A percentile compares a stretch with the other conserved stretches of the same genome.
Evolutionary conservation across 73 alveolate genomes (phyloP).

Genomic region (Paraurostyla sp.): DNA sequence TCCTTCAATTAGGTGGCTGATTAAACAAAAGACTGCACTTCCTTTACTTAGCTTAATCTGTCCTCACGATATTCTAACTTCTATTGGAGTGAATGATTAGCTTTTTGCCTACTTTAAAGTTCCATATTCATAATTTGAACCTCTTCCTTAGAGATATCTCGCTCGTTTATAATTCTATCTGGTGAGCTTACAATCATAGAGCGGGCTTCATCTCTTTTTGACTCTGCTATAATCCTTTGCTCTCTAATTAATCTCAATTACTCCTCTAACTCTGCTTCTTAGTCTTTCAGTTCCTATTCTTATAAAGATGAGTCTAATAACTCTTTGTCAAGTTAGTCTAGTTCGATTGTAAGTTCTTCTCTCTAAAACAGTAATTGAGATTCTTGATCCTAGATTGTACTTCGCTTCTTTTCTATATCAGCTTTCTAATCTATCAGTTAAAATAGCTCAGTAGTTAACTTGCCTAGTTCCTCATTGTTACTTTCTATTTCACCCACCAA

Average conservation of each 20-base stretch:
- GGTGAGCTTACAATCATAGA: not conserved
- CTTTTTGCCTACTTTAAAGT: not conserved
- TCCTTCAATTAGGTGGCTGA: slow-evolving; percentile 1
- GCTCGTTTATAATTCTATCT: not conserved
- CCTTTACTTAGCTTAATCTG: not conserved
- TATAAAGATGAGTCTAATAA: not conserved
- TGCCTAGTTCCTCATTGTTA: not conserved
- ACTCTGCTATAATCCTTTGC: not conserved
- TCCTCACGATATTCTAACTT: not conserved
- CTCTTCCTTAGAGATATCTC: slow-evolving; percentile 30
- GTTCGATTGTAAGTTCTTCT: not conserved
- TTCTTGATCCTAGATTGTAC: not conserved
- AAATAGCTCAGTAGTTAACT: not conserved
- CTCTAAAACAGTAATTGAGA: not conserved
- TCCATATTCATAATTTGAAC: not conserved
- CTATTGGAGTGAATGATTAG: not conserved
- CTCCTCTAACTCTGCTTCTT: not conserved
- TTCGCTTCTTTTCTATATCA: not conserved
- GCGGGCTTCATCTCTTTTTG: not conserved
- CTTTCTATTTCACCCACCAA: not conserved
- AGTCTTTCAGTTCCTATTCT: not conserved
- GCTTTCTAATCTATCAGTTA: not conserved
- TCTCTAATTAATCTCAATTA: not conserved
- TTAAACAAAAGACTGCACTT: not conserved
- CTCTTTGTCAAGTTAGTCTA: not conserved